phyloP scores from a whole-genome alignment of 2,329 filamentous ascomycete genomes.

The Colletotrichum abscissum region DNA sequence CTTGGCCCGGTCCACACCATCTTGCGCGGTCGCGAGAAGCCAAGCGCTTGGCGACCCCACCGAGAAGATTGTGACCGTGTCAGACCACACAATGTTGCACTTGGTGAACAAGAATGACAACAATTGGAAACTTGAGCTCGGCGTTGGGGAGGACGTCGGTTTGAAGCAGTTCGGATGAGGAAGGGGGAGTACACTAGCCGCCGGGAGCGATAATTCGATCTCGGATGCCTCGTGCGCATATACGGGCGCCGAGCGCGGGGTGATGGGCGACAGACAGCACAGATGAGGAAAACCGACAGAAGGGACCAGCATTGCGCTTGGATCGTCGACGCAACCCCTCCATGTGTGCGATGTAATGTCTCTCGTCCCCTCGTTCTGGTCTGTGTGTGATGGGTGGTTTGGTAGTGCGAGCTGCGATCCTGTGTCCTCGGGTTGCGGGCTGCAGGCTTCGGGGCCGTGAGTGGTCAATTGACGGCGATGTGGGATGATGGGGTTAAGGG shows the following conservation, averaged over 20 bases:
- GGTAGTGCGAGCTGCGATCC: neutral
- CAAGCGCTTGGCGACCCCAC: constrained; percentile 34
- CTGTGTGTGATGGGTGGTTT: constrained; percentile 1
- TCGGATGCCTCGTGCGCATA: neutral
- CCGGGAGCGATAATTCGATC: constrained; percentile 15
- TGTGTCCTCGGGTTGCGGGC: neutral
- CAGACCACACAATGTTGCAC: constrained; percentile 15
- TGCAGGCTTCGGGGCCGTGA: neutral
- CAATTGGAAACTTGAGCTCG: neutral
- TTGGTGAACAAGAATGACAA: neutral
- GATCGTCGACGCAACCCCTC: constrained; percentile 23
- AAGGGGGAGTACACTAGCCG: neutral
- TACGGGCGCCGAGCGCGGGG: constrained; percentile 1
- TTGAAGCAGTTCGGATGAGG: neutral
- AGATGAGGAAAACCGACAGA: constrained; percentile 24
- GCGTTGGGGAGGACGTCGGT: neutral
- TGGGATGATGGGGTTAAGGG: constrained; percentile 19
- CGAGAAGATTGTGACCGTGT: constrained; percentile 23
- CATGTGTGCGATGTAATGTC: neutral
- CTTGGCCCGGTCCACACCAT: constrained; percentile 32
- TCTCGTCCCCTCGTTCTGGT: constrained; percentile 3
- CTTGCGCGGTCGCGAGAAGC: constrained; percentile 30
- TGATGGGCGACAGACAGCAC: constrained; percentile 11
- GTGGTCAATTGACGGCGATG: constrained; percentile 12
- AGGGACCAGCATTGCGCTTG: constrained; percentile 31